Evolutionary conservation across 2,329 filamentous ascomycete genomes (phyloP), one percentile per base, ranked within the genome.

Genomic region (Chaetomium strumarium): DNA sequence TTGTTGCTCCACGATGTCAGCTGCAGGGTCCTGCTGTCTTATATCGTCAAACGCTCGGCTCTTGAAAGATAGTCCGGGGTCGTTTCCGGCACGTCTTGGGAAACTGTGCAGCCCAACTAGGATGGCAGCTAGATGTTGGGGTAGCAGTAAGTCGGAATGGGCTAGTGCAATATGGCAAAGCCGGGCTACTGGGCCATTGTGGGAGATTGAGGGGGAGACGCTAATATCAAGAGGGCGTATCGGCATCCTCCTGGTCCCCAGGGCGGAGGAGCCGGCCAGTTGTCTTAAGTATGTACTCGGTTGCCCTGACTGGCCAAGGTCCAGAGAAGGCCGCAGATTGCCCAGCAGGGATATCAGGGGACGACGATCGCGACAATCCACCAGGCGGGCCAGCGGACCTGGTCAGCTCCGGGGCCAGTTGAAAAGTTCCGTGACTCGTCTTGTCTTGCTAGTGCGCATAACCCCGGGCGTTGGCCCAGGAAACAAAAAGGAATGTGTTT

Each of bases 91-190:
- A 36, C 14, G 40, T 50, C 9, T 31, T 37, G 19, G 51, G 55
- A 52, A 42, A 47, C 46, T 34, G 43, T 55, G 53, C 50, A 45
- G 48, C 43, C n/a, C 46, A 38, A 38, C 33, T 46, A 39, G 49
- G 56, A 51, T 51, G 52, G 39, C 40, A 46, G 49, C 42, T 49
- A 45, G 36, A 48, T 42, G 49, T 43, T 52, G 48, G 52, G 59
- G 51, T 58, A 55, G 52, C 57, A 58, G 52, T 56, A 49, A 51
- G 52, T 60, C 59, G 61, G 59, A 55, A 62, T 54, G 59, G 62
- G 58, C 62, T 55, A 61, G 41, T 53, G 55, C 55, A 64, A 62
- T 62, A 58, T 64, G 60, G 62, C 49, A 65, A 59, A 65, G 60
- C 62, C 61, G 56, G 60, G 62, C 51, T 59, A 55, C 59, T 61